These are phyloP conservation scores for Chaetomium sp. DNA, from an alignment of 2,329 filamentous ascomycete genomes.

Conservation along the genomic window DNA sequence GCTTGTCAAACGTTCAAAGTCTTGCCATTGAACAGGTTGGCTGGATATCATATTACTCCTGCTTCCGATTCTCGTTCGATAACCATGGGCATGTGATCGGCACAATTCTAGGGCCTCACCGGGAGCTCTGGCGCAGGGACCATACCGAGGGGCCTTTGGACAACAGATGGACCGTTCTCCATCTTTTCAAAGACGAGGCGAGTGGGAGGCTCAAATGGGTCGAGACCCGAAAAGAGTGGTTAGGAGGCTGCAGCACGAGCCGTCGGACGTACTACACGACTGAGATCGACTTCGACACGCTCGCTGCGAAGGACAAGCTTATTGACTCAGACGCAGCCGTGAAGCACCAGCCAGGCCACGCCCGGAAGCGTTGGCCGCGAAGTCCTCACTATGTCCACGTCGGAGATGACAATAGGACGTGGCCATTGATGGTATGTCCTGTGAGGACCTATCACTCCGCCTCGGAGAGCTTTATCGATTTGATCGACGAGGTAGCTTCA, in stretches of 20 bases:
- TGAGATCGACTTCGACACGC: conserved; percentile 38
- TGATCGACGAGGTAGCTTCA: conserved; percentile 45
- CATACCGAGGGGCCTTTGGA: conserved; percentile 66
- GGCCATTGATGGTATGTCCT: conserved; percentile 47
- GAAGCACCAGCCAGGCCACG: neutral
- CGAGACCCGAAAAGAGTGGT: conserved; percentile 66
- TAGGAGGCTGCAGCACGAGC: conserved; percentile 44
- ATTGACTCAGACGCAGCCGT: neutral
- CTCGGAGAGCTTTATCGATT: conserved; percentile 51
- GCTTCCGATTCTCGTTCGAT: conserved; percentile 54
- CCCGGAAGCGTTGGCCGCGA: conserved; percentile 23
- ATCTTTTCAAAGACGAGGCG: conserved; percentile 52
- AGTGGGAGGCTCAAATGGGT: conserved; percentile 55
- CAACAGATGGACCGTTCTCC: conserved; percentile 65
- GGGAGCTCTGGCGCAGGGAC: conserved; percentile 56
- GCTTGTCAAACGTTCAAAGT: conserved; percentile 58
- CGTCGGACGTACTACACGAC: conserved; percentile 61
- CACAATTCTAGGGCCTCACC: conserved; percentile 36
- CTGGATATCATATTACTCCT: conserved; percentile 65
- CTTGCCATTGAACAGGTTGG: conserved; percentile 58
- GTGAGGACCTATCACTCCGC: conserved; percentile 49
- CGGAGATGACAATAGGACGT: conserved; percentile 38
- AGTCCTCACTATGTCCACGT: conserved; percentile 42
- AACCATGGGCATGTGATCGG: conserved; percentile 34
- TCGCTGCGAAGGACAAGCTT: neutral